A percentile compares a stretch with the other conserved stretches of the same genome.
Conservation (phyloP, 169 alveolate genomes). For the Cytauxzoon felis region DNA sequence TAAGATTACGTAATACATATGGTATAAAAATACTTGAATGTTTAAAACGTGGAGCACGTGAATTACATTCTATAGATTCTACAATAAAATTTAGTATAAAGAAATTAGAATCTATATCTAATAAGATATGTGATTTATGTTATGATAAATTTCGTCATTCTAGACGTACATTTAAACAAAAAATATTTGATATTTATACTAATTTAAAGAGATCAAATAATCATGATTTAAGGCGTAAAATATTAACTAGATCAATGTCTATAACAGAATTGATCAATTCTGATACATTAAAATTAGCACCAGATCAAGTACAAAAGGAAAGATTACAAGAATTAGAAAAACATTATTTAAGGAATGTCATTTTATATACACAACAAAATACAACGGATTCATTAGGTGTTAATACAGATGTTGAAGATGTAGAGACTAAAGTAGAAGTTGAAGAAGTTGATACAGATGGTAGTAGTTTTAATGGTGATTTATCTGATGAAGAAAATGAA, state of each 20-base stretch:
- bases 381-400: neutral
- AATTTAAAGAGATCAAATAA: conserved; percentile 67
- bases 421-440: neutral
- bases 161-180: conserved; percentile 58
- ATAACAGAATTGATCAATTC: conserved; percentile 47
- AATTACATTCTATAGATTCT: conserved; percentile 4
- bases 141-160: conserved; percentile 26
- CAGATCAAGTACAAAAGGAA: conserved; percentile 45
- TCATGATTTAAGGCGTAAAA: conserved; percentile 61
- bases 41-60: conserved; percentile 16
- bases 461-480: too few species aligned
- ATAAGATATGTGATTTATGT: conserved; percentile 38
- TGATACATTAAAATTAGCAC: conserved; percentile 68
- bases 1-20: conserved; percentile 23
- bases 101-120: conserved; percentile 11
- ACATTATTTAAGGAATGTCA: conserved; percentile 62
- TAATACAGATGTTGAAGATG: neutral
- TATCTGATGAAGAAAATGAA: neutral
- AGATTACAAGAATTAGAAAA: conserved; percentile 59
- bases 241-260: conserved; percentile 48
- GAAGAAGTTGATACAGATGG: too few species aligned
- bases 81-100: conserved; percentile 14
- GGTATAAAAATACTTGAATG: conserved; percentile 29
- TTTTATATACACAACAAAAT: conserved; percentile 27
- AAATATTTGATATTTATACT: conserved; percentile 58